phyloP scores from a whole-genome alignment of 2,329 filamentous ascomycete species.

The Colletotrichum noveboracense region DNA sequence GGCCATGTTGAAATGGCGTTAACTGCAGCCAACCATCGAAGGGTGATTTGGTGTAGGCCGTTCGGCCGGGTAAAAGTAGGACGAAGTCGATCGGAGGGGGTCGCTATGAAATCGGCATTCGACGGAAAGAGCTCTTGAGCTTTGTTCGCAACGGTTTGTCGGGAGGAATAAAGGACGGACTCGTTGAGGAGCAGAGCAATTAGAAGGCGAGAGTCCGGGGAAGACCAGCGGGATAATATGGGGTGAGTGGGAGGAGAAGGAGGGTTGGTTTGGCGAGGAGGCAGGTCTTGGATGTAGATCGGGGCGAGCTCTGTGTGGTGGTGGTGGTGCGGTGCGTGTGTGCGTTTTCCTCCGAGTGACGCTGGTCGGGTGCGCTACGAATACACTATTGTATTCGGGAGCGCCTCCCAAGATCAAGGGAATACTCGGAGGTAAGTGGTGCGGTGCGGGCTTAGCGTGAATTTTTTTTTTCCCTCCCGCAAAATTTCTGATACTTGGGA shows the following conservation, averaged over 20 bases:
- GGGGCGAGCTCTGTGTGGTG: neutral
- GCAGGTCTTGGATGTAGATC: neutral
- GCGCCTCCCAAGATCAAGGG: neutral
- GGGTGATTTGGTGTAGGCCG: slow-evolving; percentile 12
- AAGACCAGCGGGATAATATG: neutral
- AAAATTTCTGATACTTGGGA: slow-evolving; percentile 14
- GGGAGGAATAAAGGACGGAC: neutral
- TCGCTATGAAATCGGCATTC: neutral
- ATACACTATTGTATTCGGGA: neutral
- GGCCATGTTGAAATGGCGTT: slow-evolving; percentile 75
- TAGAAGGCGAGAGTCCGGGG: slow-evolving; percentile 7
- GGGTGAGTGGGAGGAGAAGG: neutral
- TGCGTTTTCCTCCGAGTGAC: slow-evolving; percentile 20
- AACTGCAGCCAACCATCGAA: slow-evolving; percentile 27
- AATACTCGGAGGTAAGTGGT: slow-evolving; percentile 18
- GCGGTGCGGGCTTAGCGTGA: slow-evolving; percentile 18
- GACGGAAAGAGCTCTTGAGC: neutral
- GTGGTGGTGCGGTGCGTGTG: neutral
- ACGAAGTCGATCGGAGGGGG: neutral
- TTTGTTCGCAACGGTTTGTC: neutral
- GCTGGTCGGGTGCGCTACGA: slow-evolving; percentile 14
- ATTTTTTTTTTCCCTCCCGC: slow-evolving; percentile 14
- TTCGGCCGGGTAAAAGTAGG: neutral
- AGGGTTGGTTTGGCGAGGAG: neutral
- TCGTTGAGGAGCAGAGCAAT: slow-evolving; percentile 12